Evolutionary conservation across 2,329 filamentous ascomycete genomes (phyloP).

Genomic region (Endoconidiophora polonica): DNA sequence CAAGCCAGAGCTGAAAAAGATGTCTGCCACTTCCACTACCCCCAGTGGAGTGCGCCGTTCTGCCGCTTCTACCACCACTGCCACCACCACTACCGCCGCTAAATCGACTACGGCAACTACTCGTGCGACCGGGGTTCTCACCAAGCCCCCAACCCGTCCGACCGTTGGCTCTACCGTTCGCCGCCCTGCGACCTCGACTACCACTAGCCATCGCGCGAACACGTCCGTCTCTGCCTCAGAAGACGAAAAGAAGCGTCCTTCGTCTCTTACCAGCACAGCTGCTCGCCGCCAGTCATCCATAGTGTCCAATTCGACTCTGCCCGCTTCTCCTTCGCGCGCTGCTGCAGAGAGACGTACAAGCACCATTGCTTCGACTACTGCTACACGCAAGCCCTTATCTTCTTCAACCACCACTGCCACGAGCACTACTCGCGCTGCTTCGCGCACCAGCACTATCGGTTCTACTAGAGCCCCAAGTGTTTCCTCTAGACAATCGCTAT

Average conservation of each 20-base stretch:
- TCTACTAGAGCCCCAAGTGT: constrained; percentile 19
- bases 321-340: constrained; percentile 20
- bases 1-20: constrained; percentile 22
- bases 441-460: constrained; percentile 15
- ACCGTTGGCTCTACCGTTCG: constrained; percentile 22
- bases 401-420: constrained; percentile 5
- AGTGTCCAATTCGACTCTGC: constrained; percentile 17
- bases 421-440: background rate
- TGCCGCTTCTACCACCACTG: constrained; percentile 19
- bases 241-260: constrained; percentile 28
- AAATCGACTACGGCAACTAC: constrained; percentile 19
- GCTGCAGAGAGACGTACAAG: constrained; percentile 16
- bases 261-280: constrained; percentile 17
- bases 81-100: constrained; percentile 15
- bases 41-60: constrained; percentile 19
- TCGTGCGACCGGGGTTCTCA: constrained; percentile 25
- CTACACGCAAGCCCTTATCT: constrained; percentile 13
- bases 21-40: constrained; percentile 18
- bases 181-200: constrained; percentile 21
- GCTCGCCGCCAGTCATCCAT: constrained; percentile 21
- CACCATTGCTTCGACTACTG: constrained; percentile 24
- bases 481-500: constrained; percentile 20
- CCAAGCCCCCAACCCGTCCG: constrained; percentile 33
- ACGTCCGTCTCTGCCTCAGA: constrained; percentile 32
- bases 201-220: constrained; percentile 29